Evolutionary conservation across 148 eudicot species (phyloP).

Genomic region (Hydrangea macrophylla): DNA sequence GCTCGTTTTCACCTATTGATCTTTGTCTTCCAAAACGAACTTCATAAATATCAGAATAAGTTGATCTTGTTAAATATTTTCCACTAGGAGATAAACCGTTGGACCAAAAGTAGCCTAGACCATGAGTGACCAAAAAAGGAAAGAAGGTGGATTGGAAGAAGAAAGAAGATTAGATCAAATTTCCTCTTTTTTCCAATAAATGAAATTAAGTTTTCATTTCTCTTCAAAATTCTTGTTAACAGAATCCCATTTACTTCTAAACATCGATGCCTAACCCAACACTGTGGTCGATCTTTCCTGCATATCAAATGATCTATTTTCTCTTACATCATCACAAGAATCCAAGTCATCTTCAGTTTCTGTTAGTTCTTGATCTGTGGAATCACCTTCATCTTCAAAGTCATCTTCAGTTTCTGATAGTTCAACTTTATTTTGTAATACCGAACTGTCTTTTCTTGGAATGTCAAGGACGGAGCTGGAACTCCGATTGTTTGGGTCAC

Average conservation of each 20-base stretch:
- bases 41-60: no score
- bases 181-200: no score
- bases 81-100: no score
- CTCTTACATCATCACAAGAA: conserved; percentile 7
- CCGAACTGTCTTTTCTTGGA: conserved; percentile 26
- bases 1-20: no score
- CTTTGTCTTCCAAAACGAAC: no score
- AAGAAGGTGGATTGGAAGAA: no score
- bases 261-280: neutral
- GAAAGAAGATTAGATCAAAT: no score
- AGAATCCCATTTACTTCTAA: neutral
- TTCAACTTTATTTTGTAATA: conserved; percentile 18
- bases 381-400: conserved; percentile 16
- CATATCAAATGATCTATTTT: conserved; percentile 7
- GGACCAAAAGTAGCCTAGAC: no score
- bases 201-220: no score
- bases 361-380: conserved; percentile 11
- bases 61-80: no score
- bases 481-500: conserved; percentile 38
- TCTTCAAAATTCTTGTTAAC: neutral
- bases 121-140: no score
- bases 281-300: neutral
- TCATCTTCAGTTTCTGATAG: conserved; percentile 24
- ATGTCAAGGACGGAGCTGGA: conserved; percentile 24
- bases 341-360: conserved; percentile 13